Conservation (phyloP, 2,329 filamentous ascomycete genomes). For the Alternaria longipes region DNA sequence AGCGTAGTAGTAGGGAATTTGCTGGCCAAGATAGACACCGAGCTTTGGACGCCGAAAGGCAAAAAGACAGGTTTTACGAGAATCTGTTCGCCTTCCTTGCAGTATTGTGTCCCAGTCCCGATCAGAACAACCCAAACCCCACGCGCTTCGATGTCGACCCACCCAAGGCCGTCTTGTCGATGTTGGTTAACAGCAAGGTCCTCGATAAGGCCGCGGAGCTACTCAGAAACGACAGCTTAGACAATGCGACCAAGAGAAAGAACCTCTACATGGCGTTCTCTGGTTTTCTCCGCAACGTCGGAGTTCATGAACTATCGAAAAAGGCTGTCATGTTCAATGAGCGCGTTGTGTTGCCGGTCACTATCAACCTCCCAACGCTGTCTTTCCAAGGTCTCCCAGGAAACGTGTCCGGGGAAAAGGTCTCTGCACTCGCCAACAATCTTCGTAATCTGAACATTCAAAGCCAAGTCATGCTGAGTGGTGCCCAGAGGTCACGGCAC, state of each 20-base stretch:
- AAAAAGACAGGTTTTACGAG: neutral
- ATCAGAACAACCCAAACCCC: neutral
- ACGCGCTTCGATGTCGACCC: constrained; percentile 37
- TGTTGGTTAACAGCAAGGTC: constrained; percentile 48
- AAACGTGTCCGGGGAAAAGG: neutral
- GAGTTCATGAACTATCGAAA: constrained; percentile 38
- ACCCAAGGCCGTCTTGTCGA: constrained; percentile 36
- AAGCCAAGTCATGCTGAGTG: constrained; percentile 22
- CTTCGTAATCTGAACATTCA: neutral
- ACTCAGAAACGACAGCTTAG: constrained; percentile 52
- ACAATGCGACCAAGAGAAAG: constrained; percentile 43
- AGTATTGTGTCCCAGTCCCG: constrained; percentile 29
- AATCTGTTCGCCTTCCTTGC: constrained; percentile 20
- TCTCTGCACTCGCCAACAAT: neutral
- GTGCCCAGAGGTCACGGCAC: constrained; percentile 11
- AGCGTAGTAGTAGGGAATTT: too few relatives aligned
- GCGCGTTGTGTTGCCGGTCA: constrained; percentile 43
- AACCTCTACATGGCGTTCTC: constrained; percentile 52
- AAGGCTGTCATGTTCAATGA: constrained; percentile 43
- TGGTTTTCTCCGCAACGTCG: constrained; percentile 51
- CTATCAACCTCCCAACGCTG: constrained; percentile 47
- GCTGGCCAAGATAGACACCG: neutral
- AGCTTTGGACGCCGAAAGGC: neutral
- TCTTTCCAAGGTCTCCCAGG: constrained; percentile 23
- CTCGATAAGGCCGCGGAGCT: constrained; percentile 50